phyloP scores from a whole-genome alignment of 257 asterid genomes.

The Plantago major region DNA sequence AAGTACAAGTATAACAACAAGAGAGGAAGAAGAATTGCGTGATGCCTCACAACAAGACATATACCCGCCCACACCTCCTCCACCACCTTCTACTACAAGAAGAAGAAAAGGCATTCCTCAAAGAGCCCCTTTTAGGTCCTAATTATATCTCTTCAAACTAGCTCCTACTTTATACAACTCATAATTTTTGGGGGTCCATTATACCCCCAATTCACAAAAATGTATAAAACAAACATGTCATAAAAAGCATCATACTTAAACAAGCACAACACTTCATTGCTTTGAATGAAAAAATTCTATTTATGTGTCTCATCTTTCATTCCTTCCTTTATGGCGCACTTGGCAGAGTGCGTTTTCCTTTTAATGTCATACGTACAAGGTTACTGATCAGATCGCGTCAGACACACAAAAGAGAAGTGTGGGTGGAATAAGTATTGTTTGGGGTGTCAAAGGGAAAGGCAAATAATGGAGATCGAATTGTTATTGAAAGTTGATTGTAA shows the following conservation, averaged over 20 bases:
- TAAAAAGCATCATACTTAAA: not conserved
- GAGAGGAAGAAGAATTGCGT: conserved; percentile 52
- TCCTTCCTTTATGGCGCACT: too few species aligned
- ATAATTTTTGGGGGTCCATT: conserved; percentile 36
- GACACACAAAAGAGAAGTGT: too few species aligned
- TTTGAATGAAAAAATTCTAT: too few species aligned
- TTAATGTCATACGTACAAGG: too few species aligned
- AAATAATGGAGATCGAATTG: conserved; percentile 52
- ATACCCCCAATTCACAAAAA: conserved; percentile 21
- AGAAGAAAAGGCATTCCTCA: conserved; percentile 98
- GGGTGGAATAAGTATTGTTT: too few species aligned
- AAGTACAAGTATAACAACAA: conserved; percentile 20
- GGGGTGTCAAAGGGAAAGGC: not conserved
- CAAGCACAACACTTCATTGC: too few species aligned
- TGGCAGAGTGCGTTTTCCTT: too few species aligned
- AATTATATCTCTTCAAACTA: conserved; percentile 15
- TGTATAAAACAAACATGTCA: conserved; percentile 19
- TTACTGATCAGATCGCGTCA: too few species aligned
- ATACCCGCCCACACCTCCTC: conserved; percentile 82
- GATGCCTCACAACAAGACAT: conserved; percentile 83
- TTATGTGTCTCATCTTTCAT: too few species aligned
- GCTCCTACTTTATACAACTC: conserved; percentile 47
- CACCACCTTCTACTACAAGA: conserved; percentile 68
- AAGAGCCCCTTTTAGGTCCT: conserved; percentile 88
- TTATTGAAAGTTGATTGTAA: conserved; percentile 29